Conservation (phyloP, 352 stramenopile genomes). For the Pythium myriotylum region DNA sequence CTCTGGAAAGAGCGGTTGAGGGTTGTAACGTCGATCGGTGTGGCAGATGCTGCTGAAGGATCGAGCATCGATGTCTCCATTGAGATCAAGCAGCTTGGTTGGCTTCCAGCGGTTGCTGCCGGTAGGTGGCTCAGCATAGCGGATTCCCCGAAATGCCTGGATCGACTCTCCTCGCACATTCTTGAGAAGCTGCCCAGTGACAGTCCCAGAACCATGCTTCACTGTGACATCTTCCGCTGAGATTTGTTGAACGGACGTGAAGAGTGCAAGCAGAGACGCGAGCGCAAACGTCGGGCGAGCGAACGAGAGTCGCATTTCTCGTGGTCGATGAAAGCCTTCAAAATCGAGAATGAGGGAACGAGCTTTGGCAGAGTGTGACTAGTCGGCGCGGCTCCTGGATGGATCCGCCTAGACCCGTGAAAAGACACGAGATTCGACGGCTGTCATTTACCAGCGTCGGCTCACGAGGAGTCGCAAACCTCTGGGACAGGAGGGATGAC, state of each 20-base stretch:
- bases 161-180: constrained; percentile 7
- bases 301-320: constrained; percentile 2
- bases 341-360: neutral
- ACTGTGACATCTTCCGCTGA: constrained; percentile 6
- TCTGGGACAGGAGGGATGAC: too few relatives aligned
- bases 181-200: constrained; percentile 7
- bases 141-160: constrained; percentile 21
- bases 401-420: too few relatives aligned
- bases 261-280: neutral
- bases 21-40: neutral
- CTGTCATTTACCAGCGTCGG: too few relatives aligned
- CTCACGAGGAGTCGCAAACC: too few relatives aligned
- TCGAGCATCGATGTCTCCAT: constrained; percentile 8
- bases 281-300: neutral
- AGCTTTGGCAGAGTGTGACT: neutral
- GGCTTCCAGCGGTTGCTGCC: constrained; percentile 16
- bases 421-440: too few relatives aligned
- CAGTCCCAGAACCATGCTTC: neutral
- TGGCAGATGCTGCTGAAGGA: constrained; percentile 16
- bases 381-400: neutral
- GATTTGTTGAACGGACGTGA: neutral
- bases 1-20: neutral
- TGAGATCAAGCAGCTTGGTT: neutral
- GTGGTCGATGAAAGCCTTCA: neutral
- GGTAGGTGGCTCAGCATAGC: constrained; percentile 15